Base-by-base conservation (phyloP, 2,329 filamentous ascomycete genomes). In the Talaromyces sp. region DNA sequence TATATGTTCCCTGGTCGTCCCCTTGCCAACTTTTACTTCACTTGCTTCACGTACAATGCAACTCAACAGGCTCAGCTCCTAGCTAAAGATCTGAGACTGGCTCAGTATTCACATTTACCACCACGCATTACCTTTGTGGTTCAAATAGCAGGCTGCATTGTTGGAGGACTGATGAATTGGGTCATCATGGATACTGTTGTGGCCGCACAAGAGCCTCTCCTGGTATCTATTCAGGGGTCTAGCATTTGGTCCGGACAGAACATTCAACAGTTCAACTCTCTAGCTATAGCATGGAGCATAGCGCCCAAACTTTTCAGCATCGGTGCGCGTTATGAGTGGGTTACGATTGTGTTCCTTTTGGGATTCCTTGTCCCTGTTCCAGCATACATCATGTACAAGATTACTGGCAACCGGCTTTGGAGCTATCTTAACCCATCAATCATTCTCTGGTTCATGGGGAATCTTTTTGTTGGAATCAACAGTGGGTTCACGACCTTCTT, bases 231-330 rank as follows among this genome's bases (percentile, higher is more conserved):
- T 7, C 69, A 81, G 56, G 82, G 81, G 5, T 78, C 75, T 58
- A 79, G 78, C 66, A 78, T 82, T 49, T 84, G 82, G 82, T 80
- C 78, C 29, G 82, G 83, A n/a, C 78, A 81, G 13, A 78, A 79
- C 45, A 74, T 83, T 1, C 82, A 85, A 68, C 25, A 36, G 2
- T 80, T 78, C 74, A 84, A 84, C 68, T 78, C 80, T n/a, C 73
- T 77, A 15, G 78, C 78, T 34, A 73, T 78, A 17, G 72, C 77
- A 2, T 81, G 77, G 75, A 71, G 73, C 17, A 72, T 82, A n/a
- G 77, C 80, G 5, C 75, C 77, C 47, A 70, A 79, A n/a, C 74
- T 84, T 68, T 83, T 81, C 70, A 75, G 72, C 53, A 67, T 78
- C 29, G 77, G 75, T 15, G 72, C 72, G 0, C 73, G 71, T 17